A percentile compares a stretch with the other conserved stretches of the same genome.
Conservation (phyloP, 805 yeast species). For the Nakazawaea wyomingensis region DNA sequence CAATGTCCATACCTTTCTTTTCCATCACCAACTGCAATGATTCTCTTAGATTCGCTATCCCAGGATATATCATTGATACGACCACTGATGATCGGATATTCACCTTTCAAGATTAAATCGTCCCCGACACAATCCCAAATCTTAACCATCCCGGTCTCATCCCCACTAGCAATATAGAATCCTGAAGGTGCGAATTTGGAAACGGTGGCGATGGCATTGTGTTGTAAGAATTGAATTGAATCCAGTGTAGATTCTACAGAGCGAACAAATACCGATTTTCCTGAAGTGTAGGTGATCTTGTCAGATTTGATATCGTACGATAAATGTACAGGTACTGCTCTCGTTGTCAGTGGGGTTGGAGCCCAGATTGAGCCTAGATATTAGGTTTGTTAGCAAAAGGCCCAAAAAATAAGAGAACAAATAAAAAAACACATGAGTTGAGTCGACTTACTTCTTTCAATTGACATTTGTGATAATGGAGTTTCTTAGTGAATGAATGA, state of each 20-base stretch:
- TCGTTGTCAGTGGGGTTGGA: conserved; percentile 74
- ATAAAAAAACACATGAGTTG: too few relatives aligned
- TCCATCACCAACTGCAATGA: conserved; percentile 95
- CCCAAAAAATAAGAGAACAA: too few relatives aligned
- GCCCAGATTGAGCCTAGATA: conserved; percentile 41
- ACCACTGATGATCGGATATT: conserved; percentile 70
- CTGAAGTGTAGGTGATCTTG: conserved; percentile 75
- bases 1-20: conserved; percentile 89
- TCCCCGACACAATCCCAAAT: conserved; percentile 75
- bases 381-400: too few relatives aligned
- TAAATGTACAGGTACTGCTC: conserved; percentile 66
- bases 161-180: conserved; percentile 86
- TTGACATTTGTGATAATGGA: conserved; percentile 2
- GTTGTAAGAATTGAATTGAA: conserved; percentile 68
- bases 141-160: conserved; percentile 81
- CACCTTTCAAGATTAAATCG: conserved; percentile 63
- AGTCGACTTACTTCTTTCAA: conserved; percentile 4
- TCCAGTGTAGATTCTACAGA: conserved; percentile 44
- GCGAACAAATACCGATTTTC: conserved; percentile 73
- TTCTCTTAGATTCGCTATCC: conserved; percentile 83
- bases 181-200: conserved; percentile 90
- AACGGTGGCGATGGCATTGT: conserved; percentile 67
- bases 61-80: conserved; percentile 79
- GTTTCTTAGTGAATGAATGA: too few relatives aligned
- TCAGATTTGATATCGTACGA: conserved; percentile 69